phyloP scores from a whole-genome alignment of 2,329 filamentous ascomycete genomes.

The Microdochium trichocladiopsis region DNA sequence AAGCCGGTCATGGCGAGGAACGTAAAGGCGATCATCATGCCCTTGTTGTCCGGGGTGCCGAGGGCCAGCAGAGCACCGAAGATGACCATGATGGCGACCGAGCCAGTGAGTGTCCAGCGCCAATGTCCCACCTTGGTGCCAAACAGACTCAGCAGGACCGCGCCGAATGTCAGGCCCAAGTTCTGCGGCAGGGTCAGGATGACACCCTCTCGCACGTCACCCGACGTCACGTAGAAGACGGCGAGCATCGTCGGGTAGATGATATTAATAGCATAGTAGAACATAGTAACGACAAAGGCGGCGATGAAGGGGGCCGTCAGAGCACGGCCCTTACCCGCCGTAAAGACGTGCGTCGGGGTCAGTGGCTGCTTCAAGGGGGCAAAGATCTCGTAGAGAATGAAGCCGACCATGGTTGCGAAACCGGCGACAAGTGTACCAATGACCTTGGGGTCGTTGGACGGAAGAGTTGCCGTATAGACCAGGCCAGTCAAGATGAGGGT shows the following conservation, averaged over 20 bases:
- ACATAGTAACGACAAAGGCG: constrained; percentile 40
- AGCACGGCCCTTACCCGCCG: constrained; percentile 33
- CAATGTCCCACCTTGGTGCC: constrained; percentile 34
- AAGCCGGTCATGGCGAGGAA: constrained; percentile 36
- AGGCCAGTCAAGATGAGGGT: constrained; percentile 30
- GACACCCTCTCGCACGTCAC: constrained; percentile 23
- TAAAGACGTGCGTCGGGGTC: constrained; percentile 37
- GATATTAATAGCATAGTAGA: constrained; percentile 40
- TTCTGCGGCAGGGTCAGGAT: constrained; percentile 33
- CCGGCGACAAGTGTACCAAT: constrained; percentile 27
- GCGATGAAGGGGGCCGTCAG: constrained; percentile 37
- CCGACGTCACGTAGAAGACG: constrained; percentile 28
- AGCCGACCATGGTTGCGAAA: constrained; percentile 22
- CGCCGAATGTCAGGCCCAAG: constrained; percentile 34
- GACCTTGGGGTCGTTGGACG: constrained; percentile 26
- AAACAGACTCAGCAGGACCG: constrained; percentile 29
- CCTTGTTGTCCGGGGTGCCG: constrained; percentile 32
- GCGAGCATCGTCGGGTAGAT: constrained; percentile 39
- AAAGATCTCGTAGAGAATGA: constrained; percentile 31
- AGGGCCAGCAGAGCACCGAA: constrained; percentile 36
- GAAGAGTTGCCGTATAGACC: constrained; percentile 27
- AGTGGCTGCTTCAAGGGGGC: constrained; percentile 28
- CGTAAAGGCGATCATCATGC: constrained; percentile 36
- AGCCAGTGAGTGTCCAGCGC: constrained; percentile 36
- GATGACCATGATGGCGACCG: constrained; percentile 36